Evolutionary conservation across 768 basidiomycete genomes (phyloP).

Genomic region (Coprinopsis sp.): DNA sequence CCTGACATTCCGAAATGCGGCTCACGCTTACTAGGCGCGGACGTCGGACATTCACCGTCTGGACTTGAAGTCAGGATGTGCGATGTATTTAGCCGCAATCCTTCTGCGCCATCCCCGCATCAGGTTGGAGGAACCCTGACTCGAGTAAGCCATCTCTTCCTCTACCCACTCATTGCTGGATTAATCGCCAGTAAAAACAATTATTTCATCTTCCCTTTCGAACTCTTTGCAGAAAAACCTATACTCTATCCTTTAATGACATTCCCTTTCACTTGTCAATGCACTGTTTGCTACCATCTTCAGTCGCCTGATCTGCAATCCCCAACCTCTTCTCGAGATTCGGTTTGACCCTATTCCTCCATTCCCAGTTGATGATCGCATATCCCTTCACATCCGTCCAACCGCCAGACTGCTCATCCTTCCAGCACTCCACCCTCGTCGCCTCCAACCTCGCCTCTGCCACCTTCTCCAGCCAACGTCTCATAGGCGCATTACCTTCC

Average conservation of each 20-base stretch:
- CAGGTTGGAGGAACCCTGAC: too few species aligned
- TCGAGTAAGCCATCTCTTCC: too few species aligned
- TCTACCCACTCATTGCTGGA: too few species aligned
- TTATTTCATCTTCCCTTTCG: too few species aligned
- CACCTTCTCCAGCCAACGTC: constrained; percentile 40
- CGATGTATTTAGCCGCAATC: too few species aligned
- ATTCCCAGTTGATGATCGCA: constrained; percentile 40
- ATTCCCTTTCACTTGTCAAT: not conserved
- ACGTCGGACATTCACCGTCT: too few species aligned
- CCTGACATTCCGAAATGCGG: too few species aligned
- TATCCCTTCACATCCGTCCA: constrained; percentile 38
- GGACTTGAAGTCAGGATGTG: too few species aligned
- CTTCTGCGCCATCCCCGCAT: too few species aligned
- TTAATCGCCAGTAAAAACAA: too few species aligned
- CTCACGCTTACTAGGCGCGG: too few species aligned
- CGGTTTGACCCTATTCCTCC: constrained; percentile 30
- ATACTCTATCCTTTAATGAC: not conserved
- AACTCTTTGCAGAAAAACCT: too few species aligned
- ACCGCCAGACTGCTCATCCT: constrained; percentile 26
- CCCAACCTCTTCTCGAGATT: constrained; percentile 31
- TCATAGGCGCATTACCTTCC: constrained; percentile 37
- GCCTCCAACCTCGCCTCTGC: constrained; percentile 36
- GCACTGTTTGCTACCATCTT: not conserved
- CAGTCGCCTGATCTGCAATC: not conserved
- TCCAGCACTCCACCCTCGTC: constrained; percentile 37